Evolutionary conservation across 2,329 filamentous ascomycete species (phyloP), one percentile per base, ranked within the genome.

Genomic region (Fusarium burgessii): DNA sequence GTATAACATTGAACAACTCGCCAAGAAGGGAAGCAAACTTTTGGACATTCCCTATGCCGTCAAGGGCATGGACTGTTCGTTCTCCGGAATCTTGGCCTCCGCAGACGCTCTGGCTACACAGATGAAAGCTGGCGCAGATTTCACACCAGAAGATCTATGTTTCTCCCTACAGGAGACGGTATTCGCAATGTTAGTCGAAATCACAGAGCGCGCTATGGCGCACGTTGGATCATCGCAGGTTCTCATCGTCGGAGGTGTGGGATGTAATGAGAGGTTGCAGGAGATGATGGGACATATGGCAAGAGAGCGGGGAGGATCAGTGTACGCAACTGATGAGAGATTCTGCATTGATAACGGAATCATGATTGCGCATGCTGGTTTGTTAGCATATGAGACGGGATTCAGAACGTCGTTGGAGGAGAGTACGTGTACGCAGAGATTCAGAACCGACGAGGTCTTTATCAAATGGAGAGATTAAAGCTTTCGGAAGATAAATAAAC

Each of bases 341-440:
- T 99, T 97, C 80, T 99, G 96, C 80, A 99, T 99, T 75, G 96
- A 99, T 82, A 99, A 99, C 77, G 96, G 96, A 51, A 98, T 99
- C 78, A 99, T 99, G 96, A 99, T 99, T 83, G 96, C 96, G 2
- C 95, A 99, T 80, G 96, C 96, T 4, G 96, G 96, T 4, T 82
- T 99, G 75, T 80, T 98, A 76, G 95, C 95, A 3, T 96, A 92
- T 79, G 86, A 91, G 80, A 95, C 90, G 18, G 95, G 95, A 2
- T 94, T 94, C 78, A 86, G 83, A 65, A 98, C 94, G 3, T 83
- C 87, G 11, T 79, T 98, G 49, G 90, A 91, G 70, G 93, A 98
- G 46, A 95, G 92, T 74, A 93, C 92, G 15, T 97, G 92, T 80
- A 95, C 93, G 17, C 93, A 95, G 80, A 85, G 93, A 58, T 95